These are phyloP conservation scores for Candida buenavistaensis DNA, from an alignment of 1,139 yeast genomes.

Conservation along the genomic window DNA sequence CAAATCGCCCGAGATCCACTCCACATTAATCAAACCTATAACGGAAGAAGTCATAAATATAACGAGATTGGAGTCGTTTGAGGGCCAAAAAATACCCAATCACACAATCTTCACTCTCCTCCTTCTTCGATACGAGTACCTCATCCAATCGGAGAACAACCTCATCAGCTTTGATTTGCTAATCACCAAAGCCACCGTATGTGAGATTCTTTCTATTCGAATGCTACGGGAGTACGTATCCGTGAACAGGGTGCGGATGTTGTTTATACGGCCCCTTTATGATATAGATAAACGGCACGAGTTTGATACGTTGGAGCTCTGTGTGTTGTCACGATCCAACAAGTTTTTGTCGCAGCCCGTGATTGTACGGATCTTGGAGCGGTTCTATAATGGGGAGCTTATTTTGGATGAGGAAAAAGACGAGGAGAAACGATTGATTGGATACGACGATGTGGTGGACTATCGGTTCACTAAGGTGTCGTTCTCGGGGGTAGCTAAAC, in stretches of 20 bases:
- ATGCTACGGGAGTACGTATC: conserved; percentile 52
- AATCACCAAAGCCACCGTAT: conserved; percentile 52
- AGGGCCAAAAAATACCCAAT: conserved; percentile 20
- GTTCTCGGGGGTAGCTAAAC: conserved; percentile 27
- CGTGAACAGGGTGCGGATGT: conserved; percentile 42
- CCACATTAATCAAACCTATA: conserved; percentile 53
- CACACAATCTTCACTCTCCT: conserved; percentile 35
- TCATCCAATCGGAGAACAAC: conserved; percentile 50
- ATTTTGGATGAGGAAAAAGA: conserved; percentile 24
- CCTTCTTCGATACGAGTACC: conserved; percentile 42
- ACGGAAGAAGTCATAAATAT: conserved; percentile 32
- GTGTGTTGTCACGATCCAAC: conserved; percentile 56
- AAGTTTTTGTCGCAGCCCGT: conserved; percentile 57
- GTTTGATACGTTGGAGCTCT: conserved; percentile 55
- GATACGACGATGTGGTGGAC: conserved; percentile 33
- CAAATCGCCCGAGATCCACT: conserved; percentile 52
- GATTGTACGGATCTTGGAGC: conserved; percentile 48
- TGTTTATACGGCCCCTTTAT: conserved; percentile 45
- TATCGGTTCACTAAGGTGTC: conserved; percentile 35
- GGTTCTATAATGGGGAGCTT: conserved; percentile 55
- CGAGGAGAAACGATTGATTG: conserved; percentile 27
- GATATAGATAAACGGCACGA: conserved; percentile 12
- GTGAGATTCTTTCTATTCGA: conserved; percentile 56
- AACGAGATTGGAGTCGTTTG: conserved; percentile 12
- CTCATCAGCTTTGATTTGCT: conserved; percentile 51